These are phyloP conservation scores for Boletellus ananas DNA, from an alignment of 768 basidiomycete species.

Conservation along the genomic window DNA sequence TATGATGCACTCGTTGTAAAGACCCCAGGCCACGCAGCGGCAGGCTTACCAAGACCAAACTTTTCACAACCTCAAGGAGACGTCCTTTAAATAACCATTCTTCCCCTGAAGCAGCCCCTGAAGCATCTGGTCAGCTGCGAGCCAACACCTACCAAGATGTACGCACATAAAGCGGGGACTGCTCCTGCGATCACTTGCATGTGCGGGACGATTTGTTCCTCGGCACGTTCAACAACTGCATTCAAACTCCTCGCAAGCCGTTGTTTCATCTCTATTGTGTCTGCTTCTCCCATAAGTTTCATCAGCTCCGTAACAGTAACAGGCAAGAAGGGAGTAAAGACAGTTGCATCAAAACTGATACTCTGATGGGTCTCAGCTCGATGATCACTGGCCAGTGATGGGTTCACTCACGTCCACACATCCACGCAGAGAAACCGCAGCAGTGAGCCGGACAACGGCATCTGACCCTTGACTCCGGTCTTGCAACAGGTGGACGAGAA, in stretches of 20 bases:
- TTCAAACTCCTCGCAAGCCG: conserved; percentile 69
- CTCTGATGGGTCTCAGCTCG: conserved; percentile 41
- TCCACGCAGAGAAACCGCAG: conserved; percentile 73
- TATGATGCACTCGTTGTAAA: conserved; percentile 26
- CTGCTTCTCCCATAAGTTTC: conserved; percentile 65
- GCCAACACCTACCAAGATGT: neutral
- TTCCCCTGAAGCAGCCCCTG: conserved; percentile 66
- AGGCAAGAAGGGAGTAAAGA: conserved; percentile 69
- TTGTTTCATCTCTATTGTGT: conserved; percentile 73
- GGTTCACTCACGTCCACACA: conserved; percentile 74
- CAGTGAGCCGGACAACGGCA: conserved; percentile 81
- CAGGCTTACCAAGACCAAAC: conserved; percentile 57
- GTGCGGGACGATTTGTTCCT: conserved; percentile 61
- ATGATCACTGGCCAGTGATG: neutral
- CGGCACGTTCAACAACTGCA: conserved; percentile 56
- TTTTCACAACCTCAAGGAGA: conserved; percentile 65
- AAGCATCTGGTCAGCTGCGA: conserved; percentile 9
- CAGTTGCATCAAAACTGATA: conserved; percentile 53
- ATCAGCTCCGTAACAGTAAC: conserved; percentile 61
- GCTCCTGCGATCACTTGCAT: conserved; percentile 57
- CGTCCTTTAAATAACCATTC: conserved; percentile 71
- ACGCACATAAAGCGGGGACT: conserved; percentile 69
- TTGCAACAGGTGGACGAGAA: conserved; percentile 71
- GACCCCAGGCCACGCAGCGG: neutral
- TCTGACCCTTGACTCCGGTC: conserved; percentile 72